Evolutionary conservation across 1,139 yeast genomes (phyloP), one percentile per base, ranked within the genome.

Genomic region (Suhomyces choctaworum): DNA sequence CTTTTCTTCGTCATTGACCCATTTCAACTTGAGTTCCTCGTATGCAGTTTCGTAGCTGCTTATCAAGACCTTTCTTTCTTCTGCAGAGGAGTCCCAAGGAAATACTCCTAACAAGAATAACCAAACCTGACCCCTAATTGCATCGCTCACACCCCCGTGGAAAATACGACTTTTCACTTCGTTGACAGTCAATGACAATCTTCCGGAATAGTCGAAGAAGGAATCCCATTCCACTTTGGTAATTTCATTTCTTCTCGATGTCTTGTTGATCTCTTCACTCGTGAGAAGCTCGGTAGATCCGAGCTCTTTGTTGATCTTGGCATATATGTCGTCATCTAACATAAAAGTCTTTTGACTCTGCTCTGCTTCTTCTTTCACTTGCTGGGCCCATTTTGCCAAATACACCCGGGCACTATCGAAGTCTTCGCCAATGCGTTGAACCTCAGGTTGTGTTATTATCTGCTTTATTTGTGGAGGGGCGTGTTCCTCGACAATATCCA

Each of bases 301-400:
- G 36, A 90, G 69, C 51, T 88, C 96, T 35, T 76, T 74, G 31
- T 77, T 78, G 29, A 86, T 66, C 29, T 80, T 61, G 25, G 70
- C 70, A 44, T 79, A 73, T 40, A 82, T 73, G n/a, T 75, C 75
- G 34, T 78, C 79, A 46, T 78, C 79, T 39, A 86, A 64, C 46
- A 79, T 74, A 43, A 76, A 76, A 47, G 70, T 68, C 29, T 73
- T 68, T 41, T 85, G 80, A 31, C 84, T 77, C 46, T 75, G 76
- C 51, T 87, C 94, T 1, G 96, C 95, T 55, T 92, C 96, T 51
- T 89, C 94, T 48, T 92, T 94, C 16, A 92, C 95, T 25, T 89
- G 89, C 51, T 88, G 76, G 0, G 98, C 97, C 98, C 98, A 92
- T 64, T 89, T 89, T 4, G 98, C 97, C 42, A 92, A 68, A 56